phyloP scores from a whole-genome alignment of 2,329 filamentous ascomycete genomes.

The Beauveria asiatica region DNA sequence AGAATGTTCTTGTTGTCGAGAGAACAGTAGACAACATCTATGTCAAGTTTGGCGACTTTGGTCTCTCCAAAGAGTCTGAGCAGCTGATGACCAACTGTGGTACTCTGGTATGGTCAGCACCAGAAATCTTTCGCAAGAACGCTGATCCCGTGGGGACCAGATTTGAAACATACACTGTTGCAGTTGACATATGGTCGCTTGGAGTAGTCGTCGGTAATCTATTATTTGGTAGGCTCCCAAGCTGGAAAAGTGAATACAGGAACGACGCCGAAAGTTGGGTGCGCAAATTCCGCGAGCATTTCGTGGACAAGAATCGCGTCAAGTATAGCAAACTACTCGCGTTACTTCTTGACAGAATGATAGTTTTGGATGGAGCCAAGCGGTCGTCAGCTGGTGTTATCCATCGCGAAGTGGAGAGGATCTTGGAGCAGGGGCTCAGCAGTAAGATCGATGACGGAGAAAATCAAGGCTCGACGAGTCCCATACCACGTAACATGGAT shows the following conservation, averaged over 20 bases:
- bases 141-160: background rate
- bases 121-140: background rate
- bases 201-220: background rate
- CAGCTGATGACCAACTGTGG: background rate
- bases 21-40: background rate
- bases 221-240: background rate
- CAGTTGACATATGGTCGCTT: background rate
- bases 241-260: background rate
- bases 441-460: too few relatives aligned
- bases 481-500: too few relatives aligned
- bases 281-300: background rate
- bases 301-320: too few relatives aligned
- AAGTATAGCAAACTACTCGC: background rate
- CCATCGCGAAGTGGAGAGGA: background rate
- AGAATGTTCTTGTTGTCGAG: background rate
- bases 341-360: background rate
- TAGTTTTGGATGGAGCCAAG: background rate
- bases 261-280: background rate
- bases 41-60: background rate
- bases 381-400: background rate
- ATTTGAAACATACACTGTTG: background rate
- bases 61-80: background rate
- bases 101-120: background rate
- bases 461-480: too few relatives aligned
- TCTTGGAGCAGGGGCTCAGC: background rate